Base-by-base conservation (phyloP, 1,284 basidiomycete genomes). In the Caloboletus inedulis region DNA sequence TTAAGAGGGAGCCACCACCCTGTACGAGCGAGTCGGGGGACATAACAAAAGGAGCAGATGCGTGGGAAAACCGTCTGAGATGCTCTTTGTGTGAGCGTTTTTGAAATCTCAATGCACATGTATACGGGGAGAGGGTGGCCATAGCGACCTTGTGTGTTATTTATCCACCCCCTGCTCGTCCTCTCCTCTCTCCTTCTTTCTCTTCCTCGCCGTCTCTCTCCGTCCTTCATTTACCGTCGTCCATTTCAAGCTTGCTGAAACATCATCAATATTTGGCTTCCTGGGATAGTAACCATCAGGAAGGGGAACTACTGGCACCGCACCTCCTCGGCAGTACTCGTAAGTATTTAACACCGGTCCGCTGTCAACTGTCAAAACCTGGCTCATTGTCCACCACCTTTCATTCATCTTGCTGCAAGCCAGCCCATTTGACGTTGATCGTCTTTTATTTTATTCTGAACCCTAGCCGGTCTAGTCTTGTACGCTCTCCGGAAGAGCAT, bases 1-100 rank as follows among this genome's bases (percentile, higher is more conserved):
- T 73, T 41, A 92, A 76, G 45, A 98, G 80, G 7, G 92, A 91
- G 7, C 82, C 85, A 30, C 86, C 82, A 27, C 73, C 72, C 16
- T 65, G 45, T 12, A n/a, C 45, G 25, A 39, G 19, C 4, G 51
- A 18, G 31, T 35, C n/a, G 37, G 37, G 13, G 41, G 54, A 40
- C 62, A 65, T 66, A 27, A 35, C 36, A 29, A 36, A 49, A 19
- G 19, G 35, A 34, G 30, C 14, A 40, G 42, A 29, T n/a, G 31
- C 40, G 53, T 59, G 57, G 42, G 47, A 50, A 21, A n/a, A 25
- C n/a, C 23, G 21, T 25, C 16, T 41, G 9, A 43, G 43, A 44
- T 9, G 27, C 25, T 13, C 12, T 14, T 36, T 23, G 34, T 52
- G 25, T 29, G 39, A 16, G 7, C 9, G 16, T 31, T 39, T 39